Evolutionary conservation across 1,284 basidiomycete genomes (phyloP).

Genomic region (Pisolithus thermaeus): DNA sequence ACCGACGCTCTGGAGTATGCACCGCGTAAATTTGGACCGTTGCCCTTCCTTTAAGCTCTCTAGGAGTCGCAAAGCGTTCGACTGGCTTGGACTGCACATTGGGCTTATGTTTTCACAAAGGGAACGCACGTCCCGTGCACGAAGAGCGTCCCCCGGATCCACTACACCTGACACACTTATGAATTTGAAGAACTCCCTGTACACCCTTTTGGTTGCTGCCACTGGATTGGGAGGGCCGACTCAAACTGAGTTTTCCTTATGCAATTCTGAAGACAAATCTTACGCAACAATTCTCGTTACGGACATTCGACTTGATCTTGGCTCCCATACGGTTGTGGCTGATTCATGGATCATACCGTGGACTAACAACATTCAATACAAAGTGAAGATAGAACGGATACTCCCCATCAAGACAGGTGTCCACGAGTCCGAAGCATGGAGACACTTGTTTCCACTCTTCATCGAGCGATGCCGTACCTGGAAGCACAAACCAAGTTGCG

Average conservation of each 20-base stretch:
- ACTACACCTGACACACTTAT: slow-evolving; percentile 9
- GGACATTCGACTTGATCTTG: too few species aligned
- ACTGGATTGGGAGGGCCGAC: too few species aligned
- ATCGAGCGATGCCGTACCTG: slow-evolving; percentile 50
- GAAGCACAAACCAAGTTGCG: slow-evolving; percentile 41
- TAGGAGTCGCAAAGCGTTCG: too few species aligned
- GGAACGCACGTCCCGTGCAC: slow-evolving; percentile 5
- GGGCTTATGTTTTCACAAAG: slow-evolving; percentile 24
- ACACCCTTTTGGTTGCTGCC: too few species aligned
- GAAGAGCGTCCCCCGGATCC: background rate
- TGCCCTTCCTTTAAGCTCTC: slow-evolving; percentile 27
- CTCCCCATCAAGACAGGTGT: slow-evolving; percentile 12
- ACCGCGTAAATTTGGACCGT: slow-evolving; percentile 34
- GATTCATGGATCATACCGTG: too few species aligned
- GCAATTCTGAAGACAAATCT: too few species aligned
- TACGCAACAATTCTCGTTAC: too few species aligned
- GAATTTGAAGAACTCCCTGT: too few species aligned
- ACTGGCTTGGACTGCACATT: too few species aligned
- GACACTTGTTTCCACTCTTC: slow-evolving; percentile 39
- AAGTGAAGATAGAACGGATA: slow-evolving; percentile 11
- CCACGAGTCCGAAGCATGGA: slow-evolving; percentile 38
- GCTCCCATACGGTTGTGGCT: too few species aligned
- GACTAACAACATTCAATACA: slow-evolving; percentile 4
- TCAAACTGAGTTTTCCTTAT: too few species aligned
- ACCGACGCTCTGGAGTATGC: slow-evolving; percentile 35